A percentile compares a stretch with the other conserved stretches of the same genome.
Conservation (phyloP, 306 rosid species). For the Calophaca sinica region DNA sequence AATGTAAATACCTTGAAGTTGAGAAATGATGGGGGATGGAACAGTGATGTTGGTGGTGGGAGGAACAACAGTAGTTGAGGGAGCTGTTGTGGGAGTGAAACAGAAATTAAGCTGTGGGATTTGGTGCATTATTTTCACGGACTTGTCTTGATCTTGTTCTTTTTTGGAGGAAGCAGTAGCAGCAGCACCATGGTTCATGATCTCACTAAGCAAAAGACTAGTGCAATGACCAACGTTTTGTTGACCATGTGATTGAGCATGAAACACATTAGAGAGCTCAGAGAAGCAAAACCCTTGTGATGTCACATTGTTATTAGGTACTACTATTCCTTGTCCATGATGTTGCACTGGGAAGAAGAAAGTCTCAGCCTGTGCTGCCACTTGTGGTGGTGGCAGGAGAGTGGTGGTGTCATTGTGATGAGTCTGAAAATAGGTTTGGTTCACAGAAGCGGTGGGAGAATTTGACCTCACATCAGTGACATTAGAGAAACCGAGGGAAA, state of each 20-base stretch:
- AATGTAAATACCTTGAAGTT: conserved; percentile 61
- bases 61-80: conserved; percentile 34
- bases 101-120: conserved; percentile 53
- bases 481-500: conserved; percentile 62
- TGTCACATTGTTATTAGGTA: conserved; percentile 8
- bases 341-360: conserved; percentile 69
- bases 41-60: conserved; percentile 50
- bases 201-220: conserved; percentile 70
- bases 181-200: conserved; percentile 54
- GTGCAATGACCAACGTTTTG: conserved; percentile 62
- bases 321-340: background rate
- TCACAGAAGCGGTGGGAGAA: conserved; percentile 64
- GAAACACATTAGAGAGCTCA: conserved; percentile 65
- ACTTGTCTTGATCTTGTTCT: conserved; percentile 48
- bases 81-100: conserved; percentile 41
- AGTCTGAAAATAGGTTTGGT: conserved; percentile 57
- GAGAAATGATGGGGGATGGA: conserved; percentile 57
- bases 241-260: conserved; percentile 39
- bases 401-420: conserved; percentile 44
- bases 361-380: conserved; percentile 23
- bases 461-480: conserved; percentile 53
- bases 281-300: conserved; percentile 78
- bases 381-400: conserved; percentile 24
- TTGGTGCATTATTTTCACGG: conserved; percentile 49
- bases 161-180: conserved; percentile 53